These are phyloP conservation scores for Microbotryum scabiosae DNA, from an alignment of 1,284 basidiomycete genomes.

Conservation along the genomic window DNA sequence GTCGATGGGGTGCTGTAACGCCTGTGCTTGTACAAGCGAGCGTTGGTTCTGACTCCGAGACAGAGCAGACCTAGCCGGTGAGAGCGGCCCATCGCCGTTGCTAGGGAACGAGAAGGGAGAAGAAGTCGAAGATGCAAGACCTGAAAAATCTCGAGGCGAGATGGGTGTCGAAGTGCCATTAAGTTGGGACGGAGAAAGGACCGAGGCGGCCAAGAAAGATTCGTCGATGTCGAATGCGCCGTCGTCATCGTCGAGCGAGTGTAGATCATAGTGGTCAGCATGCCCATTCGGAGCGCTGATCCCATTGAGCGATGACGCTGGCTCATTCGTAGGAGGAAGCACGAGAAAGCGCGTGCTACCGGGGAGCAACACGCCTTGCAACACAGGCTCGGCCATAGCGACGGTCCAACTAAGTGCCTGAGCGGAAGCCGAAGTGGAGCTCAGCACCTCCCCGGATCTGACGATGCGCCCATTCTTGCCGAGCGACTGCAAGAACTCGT, in stretches of 20 bases:
- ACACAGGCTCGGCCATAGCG: constrained; percentile 53
- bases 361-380: constrained; percentile 55
- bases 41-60: constrained; percentile 25
- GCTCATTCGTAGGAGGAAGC: constrained; percentile 38
- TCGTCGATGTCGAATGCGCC: constrained; percentile 57
- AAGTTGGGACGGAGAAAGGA: constrained; percentile 34
- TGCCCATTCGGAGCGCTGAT: too few species aligned
- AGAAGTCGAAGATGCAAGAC: not conserved
- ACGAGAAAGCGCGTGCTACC: constrained; percentile 56
- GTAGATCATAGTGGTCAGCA: constrained; percentile 16
- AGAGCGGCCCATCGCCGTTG: constrained; percentile 3
- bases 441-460: constrained; percentile 23
- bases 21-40: not conserved
- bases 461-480: constrained; percentile 19
- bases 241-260: constrained; percentile 30
- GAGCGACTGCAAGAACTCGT: constrained; percentile 9
- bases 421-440: not conserved
- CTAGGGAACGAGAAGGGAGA: not conserved
- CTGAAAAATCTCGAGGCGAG: constrained; percentile 26
- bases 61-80: not conserved
- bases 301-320: constrained; percentile 36
- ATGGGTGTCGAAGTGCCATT: constrained; percentile 7
- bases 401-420: constrained; percentile 33
- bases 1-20: constrained; percentile 9
- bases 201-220: constrained; percentile 55